phyloP scores from a whole-genome alignment of 768 basidiomycete species.

The Lentinula detonsa region DNA sequence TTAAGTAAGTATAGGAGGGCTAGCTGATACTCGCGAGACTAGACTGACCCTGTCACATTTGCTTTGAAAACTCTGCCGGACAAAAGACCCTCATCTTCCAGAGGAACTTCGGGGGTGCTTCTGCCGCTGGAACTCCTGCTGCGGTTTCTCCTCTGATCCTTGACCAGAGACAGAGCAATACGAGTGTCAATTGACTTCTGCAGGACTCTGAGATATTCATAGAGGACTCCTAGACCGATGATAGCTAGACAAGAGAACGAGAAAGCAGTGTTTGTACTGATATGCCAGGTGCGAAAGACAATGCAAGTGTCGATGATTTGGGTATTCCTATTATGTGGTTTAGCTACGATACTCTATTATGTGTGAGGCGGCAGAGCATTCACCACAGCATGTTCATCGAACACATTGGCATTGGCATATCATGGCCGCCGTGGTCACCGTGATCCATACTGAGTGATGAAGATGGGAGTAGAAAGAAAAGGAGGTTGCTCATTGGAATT shows the following conservation, averaged over 20 bases:
- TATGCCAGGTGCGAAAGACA: conserved; percentile 77
- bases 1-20: neutral
- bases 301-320: conserved; percentile 76
- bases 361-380: conserved; percentile 6
- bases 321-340: conserved; percentile 50
- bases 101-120: conserved; percentile 31
- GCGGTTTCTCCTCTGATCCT: conserved; percentile 32
- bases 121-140: conserved; percentile 30
- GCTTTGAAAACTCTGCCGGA: conserved; percentile 36
- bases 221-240: conserved; percentile 62
- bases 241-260: conserved; percentile 61
- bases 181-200: conserved; percentile 52
- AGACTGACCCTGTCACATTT: conserved; percentile 35
- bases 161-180: conserved; percentile 47
- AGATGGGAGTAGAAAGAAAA: conserved; percentile 1
- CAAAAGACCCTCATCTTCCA: conserved; percentile 52
- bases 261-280: conserved; percentile 50
- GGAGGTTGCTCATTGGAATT: neutral
- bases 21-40: neutral
- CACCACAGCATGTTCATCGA: conserved; percentile 82
- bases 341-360: neutral
- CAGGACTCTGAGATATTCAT: conserved; percentile 71
- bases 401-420: conserved; percentile 49
- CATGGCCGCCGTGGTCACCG: conserved; percentile 38
- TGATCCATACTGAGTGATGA: conserved; percentile 30